These are phyloP conservation scores for Penicillium sp. DNA, from an alignment of 2,329 filamentous ascomycete genomes.

Conservation along the genomic window DNA sequence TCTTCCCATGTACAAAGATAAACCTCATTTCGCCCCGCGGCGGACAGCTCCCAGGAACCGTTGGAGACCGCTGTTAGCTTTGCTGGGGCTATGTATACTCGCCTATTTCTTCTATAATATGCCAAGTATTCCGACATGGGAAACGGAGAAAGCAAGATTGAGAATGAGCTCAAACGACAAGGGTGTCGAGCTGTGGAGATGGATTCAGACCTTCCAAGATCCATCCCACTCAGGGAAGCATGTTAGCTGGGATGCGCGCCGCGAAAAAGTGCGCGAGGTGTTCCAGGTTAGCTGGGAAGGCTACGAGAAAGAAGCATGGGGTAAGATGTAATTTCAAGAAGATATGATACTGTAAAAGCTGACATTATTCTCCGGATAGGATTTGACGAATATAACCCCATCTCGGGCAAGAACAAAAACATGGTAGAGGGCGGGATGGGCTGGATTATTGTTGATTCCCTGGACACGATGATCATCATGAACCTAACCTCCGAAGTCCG, in stretches of 20 bases:
- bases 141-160: no score
- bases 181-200: slow-evolving; percentile 56
- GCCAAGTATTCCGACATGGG: slow-evolving; percentile 22
- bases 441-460: slow-evolving; percentile 96
- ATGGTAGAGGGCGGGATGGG: slow-evolving; percentile 91
- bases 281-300: slow-evolving; percentile 92
- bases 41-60: slow-evolving; percentile 63
- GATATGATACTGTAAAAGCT: slow-evolving; percentile 20
- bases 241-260: slow-evolving; percentile 76
- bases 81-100: slow-evolving; percentile 60
- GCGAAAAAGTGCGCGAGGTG: slow-evolving; percentile 82
- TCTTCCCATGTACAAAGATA: slow-evolving; percentile 98
- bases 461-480: slow-evolving; percentile 98
- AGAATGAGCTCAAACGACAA: slow-evolving; percentile 37
- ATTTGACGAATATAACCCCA: slow-evolving; percentile 79
- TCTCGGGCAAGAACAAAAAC: slow-evolving; percentile 75
- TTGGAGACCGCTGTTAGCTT: slow-evolving; percentile 65
- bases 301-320: slow-evolving; percentile 93
- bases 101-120: slow-evolving; percentile 68
- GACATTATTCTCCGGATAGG: slow-evolving; percentile 27
- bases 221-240: slow-evolving; percentile 35
- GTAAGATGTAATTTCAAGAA: slow-evolving; percentile 55
- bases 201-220: slow-evolving; percentile 59
- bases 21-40: slow-evolving; percentile 72
- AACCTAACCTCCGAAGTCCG: slow-evolving; percentile 85